Evolutionary conservation across 345 rosid genomes (phyloP).

Genomic region (Cochlearia excelsa): DNA sequence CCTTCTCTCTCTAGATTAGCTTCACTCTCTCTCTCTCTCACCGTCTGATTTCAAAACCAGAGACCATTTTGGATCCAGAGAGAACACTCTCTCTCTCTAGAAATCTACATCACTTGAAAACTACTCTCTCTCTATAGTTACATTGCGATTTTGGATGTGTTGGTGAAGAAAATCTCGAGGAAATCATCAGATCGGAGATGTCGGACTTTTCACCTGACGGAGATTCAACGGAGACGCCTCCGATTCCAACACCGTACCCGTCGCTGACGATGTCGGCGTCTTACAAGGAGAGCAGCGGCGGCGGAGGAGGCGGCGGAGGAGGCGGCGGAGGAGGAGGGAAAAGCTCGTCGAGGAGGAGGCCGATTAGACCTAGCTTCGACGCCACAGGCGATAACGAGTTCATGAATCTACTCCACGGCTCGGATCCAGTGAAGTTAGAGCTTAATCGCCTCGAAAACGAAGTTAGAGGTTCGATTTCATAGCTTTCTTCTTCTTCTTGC

Average conservation of each 20-base stretch:
- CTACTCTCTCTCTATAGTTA: conserved; percentile 10
- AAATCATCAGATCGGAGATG: conserved; percentile 32
- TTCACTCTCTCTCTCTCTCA: conserved; percentile 11
- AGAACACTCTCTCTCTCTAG: conserved; percentile 19
- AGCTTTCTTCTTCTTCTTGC: conserved; percentile 6
- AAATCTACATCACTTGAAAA: conserved; percentile 12
- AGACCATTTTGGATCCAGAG: conserved; percentile 24
- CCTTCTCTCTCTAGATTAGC: conserved; percentile 17
- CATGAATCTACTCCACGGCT: conserved; percentile 82
- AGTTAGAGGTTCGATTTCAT: conserved; percentile 66
- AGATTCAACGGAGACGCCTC: conserved; percentile 17
- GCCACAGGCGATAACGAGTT: conserved; percentile 77
- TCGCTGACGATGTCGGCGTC: conserved; percentile 61
- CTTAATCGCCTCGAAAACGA: conserved; percentile 98
- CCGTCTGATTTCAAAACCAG: conserved; percentile 28
- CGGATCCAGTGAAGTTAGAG: conserved; percentile 99
- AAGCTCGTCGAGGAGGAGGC: conserved; percentile 63
- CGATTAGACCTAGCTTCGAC: conserved; percentile 79
- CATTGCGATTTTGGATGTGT: conserved; percentile 26
- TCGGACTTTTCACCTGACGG: conserved; percentile 25
- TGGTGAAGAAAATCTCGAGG: not conserved
- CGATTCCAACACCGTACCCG: conserved; percentile 27
- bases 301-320: conserved; percentile 38
- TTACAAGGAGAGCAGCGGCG: conserved; percentile 52
- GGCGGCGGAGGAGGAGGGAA: conserved; percentile 41